A percentile compares a stretch with the other conserved stretches of the same genome.
Evolutionary conservation across 179 eudicot species (phyloP).

Genomic region (Heliamphora pulchella): DNA sequence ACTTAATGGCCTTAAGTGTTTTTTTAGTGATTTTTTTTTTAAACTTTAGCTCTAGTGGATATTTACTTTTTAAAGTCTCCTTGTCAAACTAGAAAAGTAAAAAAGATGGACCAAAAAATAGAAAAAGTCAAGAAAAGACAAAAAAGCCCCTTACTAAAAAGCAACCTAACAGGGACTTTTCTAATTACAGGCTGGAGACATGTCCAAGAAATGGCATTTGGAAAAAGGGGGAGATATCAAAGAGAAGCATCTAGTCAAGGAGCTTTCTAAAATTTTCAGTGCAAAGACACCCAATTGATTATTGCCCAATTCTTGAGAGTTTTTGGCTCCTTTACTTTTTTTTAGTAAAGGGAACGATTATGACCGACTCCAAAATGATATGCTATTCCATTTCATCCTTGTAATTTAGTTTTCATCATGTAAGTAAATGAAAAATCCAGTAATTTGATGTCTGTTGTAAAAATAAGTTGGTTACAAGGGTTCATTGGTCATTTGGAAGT

Average conservation of each 20-base stretch:
- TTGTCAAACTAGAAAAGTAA: too few relatives aligned
- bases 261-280: constrained; percentile 48
- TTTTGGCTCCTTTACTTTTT: too few relatives aligned
- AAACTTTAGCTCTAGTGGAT: too few relatives aligned
- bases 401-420: background rate
- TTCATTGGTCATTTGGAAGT: background rate
- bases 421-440: background rate
- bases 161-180: constrained; percentile 11
- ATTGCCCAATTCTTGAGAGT: too few relatives aligned
- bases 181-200: constrained; percentile 37
- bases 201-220: constrained; percentile 63
- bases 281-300: constrained; percentile 16
- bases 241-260: constrained; percentile 52
- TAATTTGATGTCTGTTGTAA: background rate
- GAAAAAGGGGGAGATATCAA: constrained; percentile 37
- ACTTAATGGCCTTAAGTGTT: too few relatives aligned
- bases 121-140: too few relatives aligned
- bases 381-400: background rate
- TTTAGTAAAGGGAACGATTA: too few relatives aligned
- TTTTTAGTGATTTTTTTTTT: too few relatives aligned
- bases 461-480: background rate
- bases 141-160: too few relatives aligned
- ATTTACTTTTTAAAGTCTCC: too few relatives aligned
- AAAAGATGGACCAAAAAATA: too few relatives aligned
- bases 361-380: too few relatives aligned